phyloP scores from a whole-genome alignment of 176 grass and related monocot genomes.

The Juncus effusus region DNA sequence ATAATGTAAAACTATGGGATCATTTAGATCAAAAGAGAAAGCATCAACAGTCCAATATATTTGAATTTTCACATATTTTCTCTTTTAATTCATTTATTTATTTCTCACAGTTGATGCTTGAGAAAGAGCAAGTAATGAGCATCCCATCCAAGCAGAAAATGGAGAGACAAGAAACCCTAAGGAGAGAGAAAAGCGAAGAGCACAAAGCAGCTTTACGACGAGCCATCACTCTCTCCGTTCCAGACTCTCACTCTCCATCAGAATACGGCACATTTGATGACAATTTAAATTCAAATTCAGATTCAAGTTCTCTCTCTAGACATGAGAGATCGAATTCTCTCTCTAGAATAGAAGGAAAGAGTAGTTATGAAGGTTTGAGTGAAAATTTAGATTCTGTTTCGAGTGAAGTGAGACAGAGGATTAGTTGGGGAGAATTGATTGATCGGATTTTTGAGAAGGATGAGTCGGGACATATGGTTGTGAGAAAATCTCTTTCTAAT shows the following conservation, averaged over 20 bases:
- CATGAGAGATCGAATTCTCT: conserved; percentile 25
- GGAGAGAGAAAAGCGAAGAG: conserved; percentile 60
- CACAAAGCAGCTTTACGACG: conserved; percentile 69
- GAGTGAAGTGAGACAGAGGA: conserved; percentile 33
- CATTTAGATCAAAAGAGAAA: neutral
- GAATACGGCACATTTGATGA: conserved; percentile 63
- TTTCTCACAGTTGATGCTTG: conserved; percentile 79
- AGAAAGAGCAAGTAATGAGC: conserved; percentile 47
- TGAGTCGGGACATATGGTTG: conserved; percentile 48
- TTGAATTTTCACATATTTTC: too few relatives aligned
- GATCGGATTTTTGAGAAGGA: conserved; percentile 72
- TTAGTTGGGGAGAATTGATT: conserved; percentile 83
- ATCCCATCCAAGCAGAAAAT: conserved; percentile 72
- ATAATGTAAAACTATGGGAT: neutral
- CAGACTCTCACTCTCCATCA: conserved; percentile 39
- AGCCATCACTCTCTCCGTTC: conserved; percentile 63
- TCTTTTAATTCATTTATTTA: too few relatives aligned
- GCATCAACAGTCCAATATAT: too few relatives aligned
- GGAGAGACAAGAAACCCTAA: conserved; percentile 76
- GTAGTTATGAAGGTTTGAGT: neutral
- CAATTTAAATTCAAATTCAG: too few relatives aligned
- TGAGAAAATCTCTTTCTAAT: conserved; percentile 36
- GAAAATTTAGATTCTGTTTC: conserved; percentile 26
- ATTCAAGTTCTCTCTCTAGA: neutral
- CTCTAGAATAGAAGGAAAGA: too few relatives aligned